Evolutionary conservation across 139 green algal species (phyloP), one percentile per base, ranked within the genome.

Genomic region (Ulvella scutata): DNA sequence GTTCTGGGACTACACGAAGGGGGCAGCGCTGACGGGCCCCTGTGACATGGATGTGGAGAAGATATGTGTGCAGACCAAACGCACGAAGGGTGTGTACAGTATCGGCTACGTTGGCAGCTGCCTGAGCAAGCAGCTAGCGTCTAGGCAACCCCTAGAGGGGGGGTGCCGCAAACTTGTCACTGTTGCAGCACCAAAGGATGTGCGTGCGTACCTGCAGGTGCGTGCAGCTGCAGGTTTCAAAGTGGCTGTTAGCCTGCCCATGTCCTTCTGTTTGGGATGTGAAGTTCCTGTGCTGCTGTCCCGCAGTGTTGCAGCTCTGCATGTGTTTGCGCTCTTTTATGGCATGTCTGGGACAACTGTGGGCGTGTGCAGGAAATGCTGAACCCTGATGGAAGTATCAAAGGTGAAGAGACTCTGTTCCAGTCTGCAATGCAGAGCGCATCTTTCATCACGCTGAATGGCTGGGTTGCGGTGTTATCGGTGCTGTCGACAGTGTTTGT

Each of bases 1-100:
- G 3, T 87, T 97, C 67, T 96, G 83, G 80, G 83, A 88, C 26
- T 97, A 92, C 85, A 61, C 77, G 28, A 73, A 79, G 13, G 82
- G 80, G 4, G 72, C 72, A 0, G 78, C 83, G 20, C 62, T 96
- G 37, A 96, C 91, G 0, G 10, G 59, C 20, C 38, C 76, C 2
- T 96, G 91, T 80, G 91, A 96, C 43, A 61, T 76, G 0, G 87
- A 92, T 74, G 86, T 92, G 4, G 34, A 79, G 29, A 38, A 82
- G 29, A 36, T 87, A 13, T 92, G 87, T 80, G 73, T 87, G 28
- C 31, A 72, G 10, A 59, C 77, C 2, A 72, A 77, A 33, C 74
- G 77, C 33, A 89, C 86, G 78, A 87, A 88, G 77, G 82, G 81
- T 33, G 43, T 79, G 4, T 81, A 76, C 40, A 80, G 77, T 2